Conservation (phyloP, 2,329 filamentous ascomycete genomes). For the Trichoderma atroviride region DNA sequence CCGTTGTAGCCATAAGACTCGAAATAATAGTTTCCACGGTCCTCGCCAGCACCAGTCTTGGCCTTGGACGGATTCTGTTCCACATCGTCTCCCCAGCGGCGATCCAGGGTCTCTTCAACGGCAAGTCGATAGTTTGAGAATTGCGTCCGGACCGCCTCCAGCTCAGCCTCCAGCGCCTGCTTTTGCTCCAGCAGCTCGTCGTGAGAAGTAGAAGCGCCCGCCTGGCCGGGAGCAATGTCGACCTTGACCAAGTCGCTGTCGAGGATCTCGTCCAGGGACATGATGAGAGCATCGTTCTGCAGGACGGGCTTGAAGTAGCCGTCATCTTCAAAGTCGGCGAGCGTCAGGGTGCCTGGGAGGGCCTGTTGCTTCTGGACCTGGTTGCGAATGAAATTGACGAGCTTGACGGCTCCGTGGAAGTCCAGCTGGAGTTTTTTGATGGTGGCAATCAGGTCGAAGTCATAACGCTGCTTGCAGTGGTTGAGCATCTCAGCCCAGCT, state of each 20-base stretch:
- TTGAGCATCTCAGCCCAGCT: constrained; percentile 67
- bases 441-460: constrained; percentile 67
- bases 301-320: constrained; percentile 80
- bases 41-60: constrained; percentile 33
- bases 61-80: constrained; percentile 40
- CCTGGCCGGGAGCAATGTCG: constrained; percentile 23
- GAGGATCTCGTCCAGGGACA: constrained; percentile 78
- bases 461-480: constrained; percentile 66
- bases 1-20: constrained; percentile 66
- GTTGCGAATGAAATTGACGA: constrained; percentile 70
- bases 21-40: constrained; percentile 52
- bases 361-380: constrained; percentile 47
- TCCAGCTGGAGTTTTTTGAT: constrained; percentile 64
- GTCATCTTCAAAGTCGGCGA: constrained; percentile 71
- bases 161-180: constrained; percentile 60
- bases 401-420: constrained; percentile 72
- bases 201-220: constrained; percentile 31
- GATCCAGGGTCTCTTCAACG: constrained; percentile 67
- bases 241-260: constrained; percentile 47
- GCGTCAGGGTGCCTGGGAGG: constrained; percentile 61
- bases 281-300: constrained; percentile 86
- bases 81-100: constrained; percentile 63
- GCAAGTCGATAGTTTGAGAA: constrained; percentile 67
- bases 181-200: constrained; percentile 53
- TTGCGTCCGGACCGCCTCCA: constrained; percentile 61